Evolutionary conservation across 2,329 filamentous ascomycete species (phyloP), one percentile per base, ranked within the genome.

Genomic region (Penicillium hordei): DNA sequence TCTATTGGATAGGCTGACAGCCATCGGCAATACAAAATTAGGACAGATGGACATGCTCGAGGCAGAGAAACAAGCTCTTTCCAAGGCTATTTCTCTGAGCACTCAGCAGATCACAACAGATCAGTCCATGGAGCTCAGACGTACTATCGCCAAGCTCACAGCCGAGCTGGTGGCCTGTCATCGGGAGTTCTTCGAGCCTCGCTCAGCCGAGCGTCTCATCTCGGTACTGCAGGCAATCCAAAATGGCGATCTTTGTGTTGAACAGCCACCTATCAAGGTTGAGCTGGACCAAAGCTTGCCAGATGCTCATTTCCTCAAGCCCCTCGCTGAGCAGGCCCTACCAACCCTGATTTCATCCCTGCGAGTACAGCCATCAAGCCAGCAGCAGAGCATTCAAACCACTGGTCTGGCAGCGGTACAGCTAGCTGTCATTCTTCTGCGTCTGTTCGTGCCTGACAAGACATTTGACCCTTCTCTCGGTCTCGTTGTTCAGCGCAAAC

Each of bases 371-470:
- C 52, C 52, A 12, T 44, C 42, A n/a, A 59, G 57, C 38, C 57
- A 66, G 5, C 55, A 67, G 21, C 59, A 66, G 6, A 55, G 63
- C n/a, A 54, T 67, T 10, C 68, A 72, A 38, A 70, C 75, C 50
- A 76, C 81, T 21, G 82, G 85, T 21, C 75, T 88, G 23, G 88
- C 89, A 5, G 94, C 93, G 86, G 81, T 92, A 29, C 82, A 89
- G 50, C 86, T 96, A 59, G 88, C 90, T 1, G 75, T 93, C 21
- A 87, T 88, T 17, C 85, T 88, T 39, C 80, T 97, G 48, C 84
- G 84, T 60, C 81, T 97, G 2, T 97, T 93, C 69, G 86, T 97
- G 2, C 93, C 95, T 0, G 89, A 96, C 72, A 87, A 88, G 64
- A 83, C 89, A 4, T 94, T 93, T 67, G 94, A 99, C 72, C 94